These are phyloP conservation scores for Dipodascus albidus DNA, from an alignment of 805 yeast species.

Conservation along the genomic window DNA sequence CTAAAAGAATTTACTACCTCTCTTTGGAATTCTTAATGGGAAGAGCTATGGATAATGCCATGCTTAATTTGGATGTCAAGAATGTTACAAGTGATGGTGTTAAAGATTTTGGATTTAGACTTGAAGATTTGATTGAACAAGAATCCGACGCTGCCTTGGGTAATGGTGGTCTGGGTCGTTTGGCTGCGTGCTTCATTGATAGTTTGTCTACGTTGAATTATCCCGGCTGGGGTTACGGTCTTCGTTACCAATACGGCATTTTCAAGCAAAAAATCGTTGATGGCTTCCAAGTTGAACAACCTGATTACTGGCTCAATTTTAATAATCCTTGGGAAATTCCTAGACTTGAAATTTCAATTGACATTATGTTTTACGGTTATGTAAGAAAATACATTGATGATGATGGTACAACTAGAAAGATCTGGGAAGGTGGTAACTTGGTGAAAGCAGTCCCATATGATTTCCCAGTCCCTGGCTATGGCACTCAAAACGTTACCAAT, in stretches of 20 bases:
- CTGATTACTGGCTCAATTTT: constrained; percentile 86
- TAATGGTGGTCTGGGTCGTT: constrained; percentile 89
- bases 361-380: constrained; percentile 81
- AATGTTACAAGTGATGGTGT: constrained; percentile 44
- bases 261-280: constrained; percentile 81
- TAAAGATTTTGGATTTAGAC: constrained; percentile 69
- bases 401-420: constrained; percentile 45
- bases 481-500: constrained; percentile 70
- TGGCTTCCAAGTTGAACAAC: constrained; percentile 90
- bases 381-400: constrained; percentile 43
- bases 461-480: constrained; percentile 84
- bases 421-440: constrained; percentile 83
- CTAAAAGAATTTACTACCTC: constrained; percentile 76
- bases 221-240: constrained; percentile 95
- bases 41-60: constrained; percentile 86
- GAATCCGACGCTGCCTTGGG: constrained; percentile 95
- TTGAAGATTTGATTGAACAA: constrained; percentile 74
- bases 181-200: constrained; percentile 91
- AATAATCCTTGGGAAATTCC: constrained; percentile 93
- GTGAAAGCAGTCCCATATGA: constrained; percentile 85
- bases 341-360: constrained; percentile 75
- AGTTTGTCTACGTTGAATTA: constrained; percentile 76
- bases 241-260: constrained; percentile 88
- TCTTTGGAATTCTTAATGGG: constrained; percentile 91
- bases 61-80: constrained; percentile 68